Percentiles rank a stretch among this genome's conserved stretches.
These are phyloP conservation scores for Claviceps pusilla DNA, from an alignment of 2,329 filamentous ascomycete species.

Conservation along the genomic window DNA sequence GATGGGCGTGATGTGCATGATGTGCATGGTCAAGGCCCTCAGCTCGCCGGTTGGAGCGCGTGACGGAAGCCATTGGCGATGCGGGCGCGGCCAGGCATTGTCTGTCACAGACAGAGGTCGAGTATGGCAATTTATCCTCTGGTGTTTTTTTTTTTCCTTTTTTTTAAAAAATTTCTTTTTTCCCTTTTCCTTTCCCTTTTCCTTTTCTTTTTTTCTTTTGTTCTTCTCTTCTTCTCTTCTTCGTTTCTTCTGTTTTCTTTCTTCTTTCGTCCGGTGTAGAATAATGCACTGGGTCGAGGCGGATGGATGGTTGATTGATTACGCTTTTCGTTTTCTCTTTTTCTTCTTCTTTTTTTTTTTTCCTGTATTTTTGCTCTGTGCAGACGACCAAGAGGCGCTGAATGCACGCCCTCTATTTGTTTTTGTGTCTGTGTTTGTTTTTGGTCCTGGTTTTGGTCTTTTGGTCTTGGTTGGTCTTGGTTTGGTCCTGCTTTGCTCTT, in stretches of 20 bases:
- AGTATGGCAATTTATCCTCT: too few relatives aligned
- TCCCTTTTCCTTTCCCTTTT: not conserved
- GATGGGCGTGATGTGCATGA: too few relatives aligned
- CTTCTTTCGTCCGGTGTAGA: too few relatives aligned
- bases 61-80: conserved; percentile 35
- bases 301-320: not conserved
- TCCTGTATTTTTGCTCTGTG: not conserved
- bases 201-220: not conserved
- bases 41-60: conserved; percentile 35
- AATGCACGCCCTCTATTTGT: not conserved
- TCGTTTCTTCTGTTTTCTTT: not conserved
- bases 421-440: not conserved
- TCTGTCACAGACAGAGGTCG: conserved; percentile 13
- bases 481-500: too few relatives aligned
- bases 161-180: too few relatives aligned
- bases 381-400: not conserved
- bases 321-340: not conserved
- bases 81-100: conserved; percentile 22
- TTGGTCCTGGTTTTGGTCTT: not conserved
- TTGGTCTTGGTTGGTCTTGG: not conserved
- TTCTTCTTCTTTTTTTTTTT: not conserved
- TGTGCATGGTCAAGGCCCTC: conserved; percentile 26
- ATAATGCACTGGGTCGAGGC: not conserved
- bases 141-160: too few relatives aligned
- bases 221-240: not conserved